phyloP scores from a whole-genome alignment of 805 yeast genomes.

The Ogataea ganodermae region DNA sequence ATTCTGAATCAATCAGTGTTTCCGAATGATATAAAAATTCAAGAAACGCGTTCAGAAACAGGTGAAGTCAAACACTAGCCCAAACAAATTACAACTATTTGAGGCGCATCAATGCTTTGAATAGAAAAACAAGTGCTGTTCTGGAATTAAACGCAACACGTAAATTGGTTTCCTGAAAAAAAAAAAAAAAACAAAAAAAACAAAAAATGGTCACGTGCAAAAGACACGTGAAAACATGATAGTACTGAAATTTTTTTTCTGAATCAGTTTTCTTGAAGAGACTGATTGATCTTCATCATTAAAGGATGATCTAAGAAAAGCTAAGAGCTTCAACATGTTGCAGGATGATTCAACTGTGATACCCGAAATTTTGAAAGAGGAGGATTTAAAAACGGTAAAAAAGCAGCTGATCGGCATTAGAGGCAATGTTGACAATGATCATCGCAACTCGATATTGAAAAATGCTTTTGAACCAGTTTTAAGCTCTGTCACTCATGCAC shows the following conservation, averaged over 20 bases:
- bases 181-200: neutral
- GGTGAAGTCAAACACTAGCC: neutral
- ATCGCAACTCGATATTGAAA: slow-evolving; percentile 6
- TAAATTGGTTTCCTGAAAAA: slow-evolving; percentile 7
- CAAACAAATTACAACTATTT: neutral
- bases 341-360: too few species aligned
- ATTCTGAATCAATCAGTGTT: too few species aligned
- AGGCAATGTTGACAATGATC: slow-evolving; percentile 3
- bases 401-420: slow-evolving; percentile 21
- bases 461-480: slow-evolving; percentile 33
- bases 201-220: neutral
- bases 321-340: neutral
- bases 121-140: neutral
- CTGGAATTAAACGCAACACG: slow-evolving; percentile 9
- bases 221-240: neutral
- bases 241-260: neutral
- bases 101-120: slow-evolving; percentile 3
- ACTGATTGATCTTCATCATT: neutral
- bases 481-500: slow-evolving; percentile 32
- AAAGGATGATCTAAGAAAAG: neutral
- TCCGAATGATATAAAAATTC: neutral
- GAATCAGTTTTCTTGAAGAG: neutral
- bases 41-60: neutral
- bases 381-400: slow-evolving; percentile 19
- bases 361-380: neutral